Base-by-base conservation (phyloP, 2,329 filamentous ascomycete species). In the Epichloe glyceriae region DNA sequence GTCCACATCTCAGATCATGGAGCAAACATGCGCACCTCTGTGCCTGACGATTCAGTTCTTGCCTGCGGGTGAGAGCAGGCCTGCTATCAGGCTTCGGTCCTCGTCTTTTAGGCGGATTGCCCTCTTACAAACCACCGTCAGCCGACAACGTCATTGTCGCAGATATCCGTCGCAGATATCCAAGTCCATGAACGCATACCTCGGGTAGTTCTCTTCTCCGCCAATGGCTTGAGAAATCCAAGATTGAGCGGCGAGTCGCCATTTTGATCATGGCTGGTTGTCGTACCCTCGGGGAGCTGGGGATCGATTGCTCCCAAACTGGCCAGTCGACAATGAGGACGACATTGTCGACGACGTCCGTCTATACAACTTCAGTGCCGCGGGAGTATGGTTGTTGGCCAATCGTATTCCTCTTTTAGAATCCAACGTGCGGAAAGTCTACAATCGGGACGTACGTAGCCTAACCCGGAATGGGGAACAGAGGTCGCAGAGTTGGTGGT, bases 81-180 rank as follows among this genome's bases (percentile, higher is more conserved):
- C 95, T 96, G 72, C 86, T 94, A 66, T 97, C 93, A 19, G 93
- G 93, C 66, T 97, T 97, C 0, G 93, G 93, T 1, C 93, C 93
- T 67, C 93, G 82, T 57, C 88, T 82, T 70, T 97, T 98, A 3
- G 88, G 82, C 8, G 85, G 76, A 62, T 93, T 85, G 44, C 88
- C 90, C 73, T 95, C 90, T 85, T 47, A 38, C 15, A 43, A 7
- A 3, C 15, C 19, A 30, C 14, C 2, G 47, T 58, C 22, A 56
- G 54, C n/a, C 41, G 33, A 40, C 19, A 50, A 33, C 17, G 15
- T 30, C 11, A 41, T 41, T 41, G 30, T 35, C 7, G 26, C 8
- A 30, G 26, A 30, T 11, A 30, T 30, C 8, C 26, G 30, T 35
- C 7, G 26, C 26, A 30, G 26, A 30, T 11, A 11, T 30, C 3